These are phyloP conservation scores for Blastomyces parvus DNA, from an alignment of 2,329 filamentous ascomycete species.

Conservation along the genomic window DNA sequence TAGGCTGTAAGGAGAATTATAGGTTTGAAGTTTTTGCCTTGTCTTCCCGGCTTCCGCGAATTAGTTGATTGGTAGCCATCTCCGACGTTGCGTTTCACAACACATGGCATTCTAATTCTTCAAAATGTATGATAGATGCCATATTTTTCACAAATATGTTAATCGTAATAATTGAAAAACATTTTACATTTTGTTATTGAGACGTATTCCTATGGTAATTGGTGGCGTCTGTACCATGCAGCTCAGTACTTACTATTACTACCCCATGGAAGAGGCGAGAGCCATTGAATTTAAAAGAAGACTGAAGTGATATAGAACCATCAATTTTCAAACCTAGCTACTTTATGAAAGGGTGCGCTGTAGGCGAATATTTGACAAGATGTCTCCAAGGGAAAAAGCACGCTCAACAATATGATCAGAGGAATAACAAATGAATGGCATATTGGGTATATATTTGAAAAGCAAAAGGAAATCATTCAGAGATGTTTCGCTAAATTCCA, in stretches of 20 bases:
- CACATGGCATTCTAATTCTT: too few relatives aligned
- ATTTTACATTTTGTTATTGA: neutral
- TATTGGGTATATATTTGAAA: constrained; percentile 1
- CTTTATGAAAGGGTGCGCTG: neutral
- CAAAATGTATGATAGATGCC: too few relatives aligned
- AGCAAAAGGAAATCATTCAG: neutral
- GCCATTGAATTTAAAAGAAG: neutral
- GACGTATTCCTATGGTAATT: neutral
- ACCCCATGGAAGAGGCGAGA: neutral
- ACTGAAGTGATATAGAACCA: neutral
- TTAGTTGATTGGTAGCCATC: too few relatives aligned
- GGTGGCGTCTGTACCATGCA: neutral
- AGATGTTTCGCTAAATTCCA: constrained; percentile 10
- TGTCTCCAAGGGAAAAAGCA: neutral
- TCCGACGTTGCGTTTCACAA: too few relatives aligned
- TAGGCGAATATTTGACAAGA: neutral
- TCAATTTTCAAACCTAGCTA: neutral
- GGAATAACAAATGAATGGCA: neutral
- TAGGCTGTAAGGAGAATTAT: neutral
- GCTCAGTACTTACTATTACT: neutral
- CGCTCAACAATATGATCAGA: neutral
- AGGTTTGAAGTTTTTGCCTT: neutral
- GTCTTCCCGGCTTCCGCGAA: neutral
- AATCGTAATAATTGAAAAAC: neutral
- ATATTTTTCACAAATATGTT: too few relatives aligned